Evolutionary conservation across 805 yeast genomes (phyloP), one percentile per base, ranked within the genome.

Genomic region (Sugiyamaella mastotermitis): DNA sequence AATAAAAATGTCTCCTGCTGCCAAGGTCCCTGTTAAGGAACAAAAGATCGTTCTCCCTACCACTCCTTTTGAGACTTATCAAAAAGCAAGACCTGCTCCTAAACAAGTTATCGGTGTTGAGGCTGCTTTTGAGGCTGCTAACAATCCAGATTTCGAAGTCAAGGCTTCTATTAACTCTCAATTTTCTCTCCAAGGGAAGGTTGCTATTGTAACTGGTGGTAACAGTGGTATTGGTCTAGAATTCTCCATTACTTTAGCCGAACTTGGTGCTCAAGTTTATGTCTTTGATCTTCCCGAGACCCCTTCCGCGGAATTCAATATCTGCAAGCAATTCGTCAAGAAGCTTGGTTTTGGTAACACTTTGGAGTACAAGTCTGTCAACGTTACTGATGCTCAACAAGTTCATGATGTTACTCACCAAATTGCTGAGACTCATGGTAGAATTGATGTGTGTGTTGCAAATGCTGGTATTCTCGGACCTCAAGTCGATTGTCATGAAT

Each of bases 391-490:
- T 11, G 57, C 60, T 2, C 43, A 46, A 1, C 60, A 65, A 0
- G 51, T 69, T 5, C 44, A 54, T 2, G 43, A 53, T 4, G 66
- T 78, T 1, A 61, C 83, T 9, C 55, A 60, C 0, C 35, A 57
- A 13, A 74, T 84, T 1, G 50, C 74, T 5, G 47, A 52, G 4
- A 64, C 62, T 35, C 78, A 72, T 53, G 85, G 86, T 1, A 58
- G 58, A 14, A 60, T 86, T 27, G 76, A 83, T 53, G 70, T 83
- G 0, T 52, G 83, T 13, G 68, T 85, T 29, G 80, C 84, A 24
- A 84, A 85, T 58, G 95, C 95, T 1, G 95, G 95, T 4, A 46
- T 57, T 11, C 68, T 70, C 1, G 60, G 57, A 6, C 47, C 46
- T 25, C 50, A 51, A 26, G 45, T 62, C 55, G 74, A 75, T 24